Percentiles rank a stretch among this genome's conserved stretches.
Conservation (phyloP, 768 basidiomycete species). For the Tylopilus rubrobrunneus region DNA sequence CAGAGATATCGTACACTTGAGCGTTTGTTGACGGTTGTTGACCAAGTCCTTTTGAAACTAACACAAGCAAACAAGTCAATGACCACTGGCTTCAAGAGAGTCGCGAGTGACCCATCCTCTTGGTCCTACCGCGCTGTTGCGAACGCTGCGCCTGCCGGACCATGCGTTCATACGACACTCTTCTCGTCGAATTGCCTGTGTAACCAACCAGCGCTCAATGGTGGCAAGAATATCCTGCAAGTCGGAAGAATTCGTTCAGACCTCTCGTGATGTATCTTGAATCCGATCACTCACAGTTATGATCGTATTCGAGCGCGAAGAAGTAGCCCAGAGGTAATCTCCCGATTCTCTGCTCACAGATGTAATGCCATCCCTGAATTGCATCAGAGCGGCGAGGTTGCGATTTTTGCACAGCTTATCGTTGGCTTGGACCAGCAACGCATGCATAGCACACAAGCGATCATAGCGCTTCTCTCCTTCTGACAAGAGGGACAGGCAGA, state of each 20-base stretch:
- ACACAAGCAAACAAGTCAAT: conserved; percentile 10
- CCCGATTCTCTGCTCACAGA: conserved; percentile 9
- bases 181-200: conserved; percentile 21
- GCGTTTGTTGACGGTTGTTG: conserved; percentile 14
- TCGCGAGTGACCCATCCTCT: conserved; percentile 3
- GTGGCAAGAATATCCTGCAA: conserved; percentile 25
- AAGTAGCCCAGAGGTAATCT: conserved; percentile 20
- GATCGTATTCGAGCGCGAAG: conserved; percentile 12
- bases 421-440: conserved; percentile 30
- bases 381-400: conserved; percentile 13
- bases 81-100: neutral
- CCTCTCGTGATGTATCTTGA: neutral
- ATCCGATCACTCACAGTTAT: conserved; percentile 15
- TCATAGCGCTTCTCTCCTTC: conserved; percentile 21
- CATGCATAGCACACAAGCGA: conserved; percentile 34
- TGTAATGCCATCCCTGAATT: conserved; percentile 19
- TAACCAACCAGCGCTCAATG: conserved; percentile 26
- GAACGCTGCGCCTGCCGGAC: conserved; percentile 1
- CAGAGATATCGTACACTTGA: neutral
- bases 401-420: conserved; percentile 30
- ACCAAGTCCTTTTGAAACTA: conserved; percentile 13
- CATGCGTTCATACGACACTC: neutral
- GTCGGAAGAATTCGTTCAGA: neutral
- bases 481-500: conserved; percentile 27
- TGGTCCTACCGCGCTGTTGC: conserved; percentile 22